Conservation (phyloP, 768 basidiomycete genomes). For the Leccinum uliginosum region DNA sequence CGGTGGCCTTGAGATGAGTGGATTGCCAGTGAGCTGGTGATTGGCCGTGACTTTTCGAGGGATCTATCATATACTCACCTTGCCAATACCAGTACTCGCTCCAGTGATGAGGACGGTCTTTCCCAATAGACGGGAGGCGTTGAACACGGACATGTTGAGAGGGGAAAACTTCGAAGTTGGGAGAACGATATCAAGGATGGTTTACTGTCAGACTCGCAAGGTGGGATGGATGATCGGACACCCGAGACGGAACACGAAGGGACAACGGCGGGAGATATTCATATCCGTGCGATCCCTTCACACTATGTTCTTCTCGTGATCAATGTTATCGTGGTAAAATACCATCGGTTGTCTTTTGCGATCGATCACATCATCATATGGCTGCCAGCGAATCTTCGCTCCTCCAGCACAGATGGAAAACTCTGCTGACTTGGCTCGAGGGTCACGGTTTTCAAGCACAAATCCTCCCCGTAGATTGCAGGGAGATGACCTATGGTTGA, state of each 20-base stretch:
- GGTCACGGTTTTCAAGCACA: slow-evolving; percentile 44
- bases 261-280: neutral
- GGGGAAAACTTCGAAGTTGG: neutral
- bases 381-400: neutral
- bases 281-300: slow-evolving; percentile 3
- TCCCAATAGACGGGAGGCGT: slow-evolving; percentile 70
- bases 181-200: neutral
- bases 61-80: slow-evolving; percentile 46
- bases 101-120: slow-evolving; percentile 89
- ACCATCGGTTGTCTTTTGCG: neutral
- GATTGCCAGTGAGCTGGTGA: neutral
- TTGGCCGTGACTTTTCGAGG: neutral
- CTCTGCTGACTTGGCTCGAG: slow-evolving; percentile 51
- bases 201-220: neutral
- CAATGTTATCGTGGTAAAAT: neutral
- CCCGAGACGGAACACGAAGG: slow-evolving; percentile 2
- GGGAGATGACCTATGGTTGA: slow-evolving; percentile 47
- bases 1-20: slow-evolving; percentile 59
- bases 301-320: neutral
- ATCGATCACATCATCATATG: slow-evolving; percentile 7
- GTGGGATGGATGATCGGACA: neutral
- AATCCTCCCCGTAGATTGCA: slow-evolving; percentile 47
- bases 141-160: slow-evolving; percentile 71
- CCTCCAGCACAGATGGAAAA: slow-evolving; percentile 36
- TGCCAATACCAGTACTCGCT: slow-evolving; percentile 86